Conservation (phyloP, 1,284 basidiomycete genomes). For the Tremellales sp. region DNA sequence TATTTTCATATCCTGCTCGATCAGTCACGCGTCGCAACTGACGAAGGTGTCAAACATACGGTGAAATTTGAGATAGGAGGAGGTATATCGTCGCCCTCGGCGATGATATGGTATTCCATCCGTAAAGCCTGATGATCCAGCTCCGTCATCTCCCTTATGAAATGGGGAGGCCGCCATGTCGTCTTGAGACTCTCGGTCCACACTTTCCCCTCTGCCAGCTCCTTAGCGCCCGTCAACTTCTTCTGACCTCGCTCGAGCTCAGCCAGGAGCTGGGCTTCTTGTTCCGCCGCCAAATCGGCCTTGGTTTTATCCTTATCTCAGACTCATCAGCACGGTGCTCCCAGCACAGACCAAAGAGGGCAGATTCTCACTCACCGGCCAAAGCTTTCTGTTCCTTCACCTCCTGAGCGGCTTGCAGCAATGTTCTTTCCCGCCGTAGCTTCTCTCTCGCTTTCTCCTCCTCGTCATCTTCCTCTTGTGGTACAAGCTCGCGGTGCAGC, state of each 20-base stretch:
- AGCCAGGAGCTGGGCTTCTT: slow-evolving; percentile 82
- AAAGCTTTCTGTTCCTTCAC: slow-evolving; percentile 74
- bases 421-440: slow-evolving; percentile 72
- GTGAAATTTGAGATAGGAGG: slow-evolving; percentile 89
- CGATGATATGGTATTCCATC: slow-evolving; percentile 86
- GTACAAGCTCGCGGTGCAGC: slow-evolving; percentile 56
- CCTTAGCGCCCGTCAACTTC: slow-evolving; percentile 86
- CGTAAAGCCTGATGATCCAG: slow-evolving; percentile 71
- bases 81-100: slow-evolving; percentile 84
- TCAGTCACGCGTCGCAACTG: background rate
- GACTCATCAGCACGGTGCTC: slow-evolving; percentile 2
- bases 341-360: background rate
- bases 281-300: slow-evolving; percentile 77
- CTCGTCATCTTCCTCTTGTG: slow-evolving; percentile 64
- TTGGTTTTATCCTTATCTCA: slow-evolving; percentile 80
- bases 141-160: slow-evolving; percentile 66
- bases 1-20: slow-evolving; percentile 90
- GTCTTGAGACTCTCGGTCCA: slow-evolving; percentile 84
- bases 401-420: slow-evolving; percentile 86
- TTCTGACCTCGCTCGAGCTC: slow-evolving; percentile 80
- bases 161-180: slow-evolving; percentile 84
- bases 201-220: slow-evolving; percentile 85
- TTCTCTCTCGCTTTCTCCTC: slow-evolving; percentile 69
- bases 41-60: slow-evolving; percentile 52
- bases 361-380: slow-evolving; percentile 59